Evolutionary conservation across 2,329 filamentous ascomycete species (phyloP), one percentile per base, ranked within the genome.

Genomic region (Colletotrichum sp.): DNA sequence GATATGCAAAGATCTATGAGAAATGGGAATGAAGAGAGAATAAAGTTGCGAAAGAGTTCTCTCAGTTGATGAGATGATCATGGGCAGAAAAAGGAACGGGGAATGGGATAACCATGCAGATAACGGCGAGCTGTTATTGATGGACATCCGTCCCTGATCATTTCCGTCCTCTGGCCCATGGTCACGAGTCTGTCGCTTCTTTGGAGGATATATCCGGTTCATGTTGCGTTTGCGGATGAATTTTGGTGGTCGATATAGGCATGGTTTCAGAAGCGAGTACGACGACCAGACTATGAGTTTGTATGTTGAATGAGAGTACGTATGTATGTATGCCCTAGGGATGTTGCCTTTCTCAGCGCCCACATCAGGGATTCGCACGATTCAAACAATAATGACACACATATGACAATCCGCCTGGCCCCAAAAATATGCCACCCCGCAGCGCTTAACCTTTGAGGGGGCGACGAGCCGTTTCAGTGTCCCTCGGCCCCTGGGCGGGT

Each of bases 361-460:
- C 36, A 28, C 21, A 13, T 58, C 61, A 36, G 69, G 43, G 26
- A 58, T 64, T 68, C 48, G 28, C 64, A 60, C 18, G 32, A 65
- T 64, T 73, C 70, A 75, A 73, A 75, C 73, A 30, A 73, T 60
- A 65, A 75, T 73, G 70, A 73, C 63, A 75, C 73, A 60, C 64
- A 68, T 65, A 75, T 68, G 73, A 36, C 64, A 67, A 68, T 69
- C 70, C 34, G 57, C 16, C 13, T 21, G 15, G 34, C 6, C 32
- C 69, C 73, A 34, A 64, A 73, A 73, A 73, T 63, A 73, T 18
- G 34, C 65, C 7, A 24, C 55, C 67, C 55, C 61, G 52, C 68
- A 71, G 72, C 60, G 52, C 67, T 66, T 66, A 48, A 68, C 67
- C n/a, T 67, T 24, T 16, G 34, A 48, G 28, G 64, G 71, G 60